These are phyloP conservation scores for Achaetomium macrosporum DNA, from an alignment of 2,329 filamentous ascomycete genomes.

Conservation along the genomic window DNA sequence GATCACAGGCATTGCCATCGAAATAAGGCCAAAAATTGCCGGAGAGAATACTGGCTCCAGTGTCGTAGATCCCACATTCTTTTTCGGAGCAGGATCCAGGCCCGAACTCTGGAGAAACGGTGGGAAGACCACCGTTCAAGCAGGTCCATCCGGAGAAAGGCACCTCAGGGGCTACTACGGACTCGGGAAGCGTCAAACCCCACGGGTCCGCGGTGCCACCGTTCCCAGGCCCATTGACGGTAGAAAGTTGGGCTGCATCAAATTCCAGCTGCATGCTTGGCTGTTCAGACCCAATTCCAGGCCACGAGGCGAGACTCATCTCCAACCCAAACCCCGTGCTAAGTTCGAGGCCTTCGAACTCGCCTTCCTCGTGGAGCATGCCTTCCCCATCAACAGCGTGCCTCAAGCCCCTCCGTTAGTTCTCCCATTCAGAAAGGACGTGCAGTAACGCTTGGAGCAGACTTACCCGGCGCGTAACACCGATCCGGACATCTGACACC, in stretches of 20 bases:
- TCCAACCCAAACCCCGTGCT: not conserved
- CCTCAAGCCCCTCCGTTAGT: not conserved
- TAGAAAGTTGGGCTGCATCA: not conserved
- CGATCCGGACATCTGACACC: no score
- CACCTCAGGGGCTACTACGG: not conserved
- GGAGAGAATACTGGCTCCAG: not conserved
- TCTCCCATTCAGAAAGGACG: not conserved
- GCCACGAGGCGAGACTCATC: not conserved
- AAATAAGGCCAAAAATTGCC: not conserved
- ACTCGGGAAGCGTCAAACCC: not conserved
- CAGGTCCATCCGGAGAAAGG: not conserved
- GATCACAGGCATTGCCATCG: not conserved
- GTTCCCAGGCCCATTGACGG: not conserved
- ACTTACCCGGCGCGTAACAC: no score
- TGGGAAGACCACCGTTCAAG: not conserved
- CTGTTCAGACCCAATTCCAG: not conserved
- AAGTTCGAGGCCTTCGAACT: not conserved
- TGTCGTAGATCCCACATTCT: not conserved
- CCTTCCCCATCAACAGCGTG: not conserved
- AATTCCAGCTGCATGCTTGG: not conserved
- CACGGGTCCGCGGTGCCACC: not conserved
- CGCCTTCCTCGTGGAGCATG: not conserved
- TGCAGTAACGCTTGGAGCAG: not conserved
- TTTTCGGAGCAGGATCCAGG: not conserved
- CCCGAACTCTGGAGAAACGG: not conserved